These are phyloP conservation scores for Oxyria digyna DNA, from an alignment of 148 eudicot genomes.

Conservation along the genomic window DNA sequence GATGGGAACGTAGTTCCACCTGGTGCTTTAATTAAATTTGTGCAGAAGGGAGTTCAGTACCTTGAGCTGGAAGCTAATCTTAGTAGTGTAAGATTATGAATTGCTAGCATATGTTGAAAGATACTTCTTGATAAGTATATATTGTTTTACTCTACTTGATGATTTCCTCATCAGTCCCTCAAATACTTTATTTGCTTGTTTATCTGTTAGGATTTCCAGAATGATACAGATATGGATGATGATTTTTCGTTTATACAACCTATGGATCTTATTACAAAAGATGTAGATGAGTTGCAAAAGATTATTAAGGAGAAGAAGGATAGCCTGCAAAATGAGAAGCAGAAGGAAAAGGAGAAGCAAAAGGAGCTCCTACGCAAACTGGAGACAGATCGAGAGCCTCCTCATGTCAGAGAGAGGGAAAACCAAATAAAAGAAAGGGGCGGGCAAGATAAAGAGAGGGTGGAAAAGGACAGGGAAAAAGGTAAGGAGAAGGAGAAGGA, in stretches of 20 bases:
- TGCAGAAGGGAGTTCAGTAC: slow-evolving; percentile 70
- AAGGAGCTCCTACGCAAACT: slow-evolving; percentile 14
- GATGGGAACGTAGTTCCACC: slow-evolving; percentile 70
- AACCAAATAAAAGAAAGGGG: slow-evolving; percentile 18
- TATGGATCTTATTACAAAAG: slow-evolving; percentile 70
- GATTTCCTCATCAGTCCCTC: slow-evolving; percentile 9
- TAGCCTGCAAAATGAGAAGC: slow-evolving; percentile 14
- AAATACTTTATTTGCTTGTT: slow-evolving; percentile 7
- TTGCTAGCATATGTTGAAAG: neutral
- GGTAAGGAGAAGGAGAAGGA: slow-evolving; percentile 20
- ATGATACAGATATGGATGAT: slow-evolving; percentile 48
- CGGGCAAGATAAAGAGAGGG: slow-evolving; percentile 24
- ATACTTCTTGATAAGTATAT: neutral
- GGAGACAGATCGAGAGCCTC: slow-evolving; percentile 35
- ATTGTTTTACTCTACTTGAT: neutral
- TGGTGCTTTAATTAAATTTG: slow-evolving; percentile 49
- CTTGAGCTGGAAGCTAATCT: slow-evolving; percentile 70
- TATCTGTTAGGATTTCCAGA: slow-evolving; percentile 25
- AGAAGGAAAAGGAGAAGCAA: slow-evolving; percentile 27
- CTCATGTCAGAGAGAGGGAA: slow-evolving; percentile 34
- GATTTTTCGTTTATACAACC: slow-evolving; percentile 61
- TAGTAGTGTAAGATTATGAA: slow-evolving; percentile 34
- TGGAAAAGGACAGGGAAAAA: slow-evolving; percentile 28
- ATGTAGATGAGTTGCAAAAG: slow-evolving; percentile 47
- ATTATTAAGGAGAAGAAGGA: slow-evolving; percentile 47